Evolutionary conservation across 2,329 filamentous ascomycete species (phyloP), one percentile per base, ranked within the genome.

Genomic region (Colletotrichum chrysophilum): DNA sequence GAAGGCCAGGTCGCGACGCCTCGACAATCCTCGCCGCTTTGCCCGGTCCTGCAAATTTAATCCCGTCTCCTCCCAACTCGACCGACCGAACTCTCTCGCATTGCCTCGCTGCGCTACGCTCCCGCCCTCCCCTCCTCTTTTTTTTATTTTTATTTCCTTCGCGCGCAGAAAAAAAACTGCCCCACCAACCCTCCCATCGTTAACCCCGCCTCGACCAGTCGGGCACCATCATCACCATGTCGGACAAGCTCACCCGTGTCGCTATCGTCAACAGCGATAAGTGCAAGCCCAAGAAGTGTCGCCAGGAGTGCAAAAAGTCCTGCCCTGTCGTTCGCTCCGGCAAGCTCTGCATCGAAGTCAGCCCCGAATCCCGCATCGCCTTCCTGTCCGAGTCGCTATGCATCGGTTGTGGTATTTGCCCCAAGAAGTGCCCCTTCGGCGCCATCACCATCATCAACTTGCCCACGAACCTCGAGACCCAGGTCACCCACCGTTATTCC

Each of bases 361-460:
- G 91, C 69, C 89, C 95, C 78, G 92, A 95, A 74, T 97, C 96
- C 79, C 96, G 96, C 83, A 96, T 99, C 81, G 97, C 97, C 85
- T 99, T 98, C 90, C 98, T 99, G 83, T 98, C 96, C 79, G 97
- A 99, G 87, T 93, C 92, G 78, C 92, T 98, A 77, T 98, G 96
- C 85, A 98, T 98, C 82, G 97, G 97, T 86, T 99, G 97, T 84
- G 97, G 97, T 93, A 99, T 99, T 88, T 99, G 97, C 87, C 96
- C 96, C 60, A 99, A 99, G 90, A 98, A 98, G 87, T 99, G 97
- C 86, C 97, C 97, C 18, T 99, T 99, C 87, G 94, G 96, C 83
- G 97, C 97, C 82, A 99, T 99, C 88, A 97, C 96, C 86, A 99
- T 99, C 86, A 99, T 99, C 95, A 99, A 99, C 89, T 89, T 99